These are phyloP conservation scores for Claviceps cyperi DNA, from an alignment of 2,329 filamentous ascomycete species.

Conservation along the genomic window DNA sequence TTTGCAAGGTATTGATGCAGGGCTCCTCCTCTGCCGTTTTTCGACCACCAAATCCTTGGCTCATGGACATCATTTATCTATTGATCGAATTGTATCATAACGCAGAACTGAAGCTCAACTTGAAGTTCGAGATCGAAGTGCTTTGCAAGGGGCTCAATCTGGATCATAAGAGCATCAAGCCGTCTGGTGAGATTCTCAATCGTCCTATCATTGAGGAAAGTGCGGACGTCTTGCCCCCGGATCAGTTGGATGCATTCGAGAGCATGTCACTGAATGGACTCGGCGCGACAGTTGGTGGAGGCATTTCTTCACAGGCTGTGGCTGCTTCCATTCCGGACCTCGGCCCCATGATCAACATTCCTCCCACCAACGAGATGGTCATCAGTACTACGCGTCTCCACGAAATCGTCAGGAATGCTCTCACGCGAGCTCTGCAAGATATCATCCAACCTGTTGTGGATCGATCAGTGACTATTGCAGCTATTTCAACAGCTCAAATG, in stretches of 20 bases:
- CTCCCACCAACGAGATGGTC: constrained; percentile 67
- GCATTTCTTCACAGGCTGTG: constrained; percentile 64
- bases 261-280: constrained; percentile 67
- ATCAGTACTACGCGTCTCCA: constrained; percentile 53
- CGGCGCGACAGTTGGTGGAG: constrained; percentile 50
- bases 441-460: constrained; percentile 98
- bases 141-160: constrained; percentile 82
- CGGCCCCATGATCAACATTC: constrained; percentile 63
- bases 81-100: constrained; percentile 89
- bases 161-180: constrained; percentile 85
- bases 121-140: constrained; percentile 98
- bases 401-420: constrained; percentile 70
- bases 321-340: constrained; percentile 75
- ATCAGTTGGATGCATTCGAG: constrained; percentile 68
- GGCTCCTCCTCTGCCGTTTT: constrained; percentile 78
- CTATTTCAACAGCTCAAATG: constrained; percentile 90
- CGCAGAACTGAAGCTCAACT: constrained; percentile 84
- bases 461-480: constrained; percentile 91
- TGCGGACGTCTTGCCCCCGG: constrained; percentile 44
- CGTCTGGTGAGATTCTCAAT: constrained; percentile 73
- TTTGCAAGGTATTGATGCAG: constrained; percentile 86
- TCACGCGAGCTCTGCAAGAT: constrained; percentile 81
- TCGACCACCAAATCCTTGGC: constrained; percentile 88
- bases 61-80: constrained; percentile 88
- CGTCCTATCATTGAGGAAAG: constrained; percentile 51